Conservation (phyloP, 306 rosid species). For the Ochetophila trinervis region DNA sequence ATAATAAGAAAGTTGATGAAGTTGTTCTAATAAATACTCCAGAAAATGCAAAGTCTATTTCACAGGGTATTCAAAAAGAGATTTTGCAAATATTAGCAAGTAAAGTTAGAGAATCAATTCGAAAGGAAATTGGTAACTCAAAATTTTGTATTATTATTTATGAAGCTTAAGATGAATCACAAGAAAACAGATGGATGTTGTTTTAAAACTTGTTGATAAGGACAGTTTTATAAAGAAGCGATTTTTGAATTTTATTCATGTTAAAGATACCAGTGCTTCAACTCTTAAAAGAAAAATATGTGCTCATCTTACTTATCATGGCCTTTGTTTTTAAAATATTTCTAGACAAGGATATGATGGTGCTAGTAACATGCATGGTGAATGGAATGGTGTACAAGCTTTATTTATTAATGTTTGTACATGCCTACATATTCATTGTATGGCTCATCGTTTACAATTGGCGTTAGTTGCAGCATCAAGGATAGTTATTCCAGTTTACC, state of each 20-base stretch:
- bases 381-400: slow-evolving; percentile 4
- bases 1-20: neutral
- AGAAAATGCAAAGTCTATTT: neutral
- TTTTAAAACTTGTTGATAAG: neutral
- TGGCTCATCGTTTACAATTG: slow-evolving; percentile 1
- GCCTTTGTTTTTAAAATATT: neutral
- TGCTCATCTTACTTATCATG: neutral
- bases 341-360: slow-evolving; percentile 5
- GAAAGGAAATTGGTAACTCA: neutral
- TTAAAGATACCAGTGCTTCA: neutral
- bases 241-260: slow-evolving; percentile 1
- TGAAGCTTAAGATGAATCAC: neutral
- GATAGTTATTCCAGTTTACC: neutral
- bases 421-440: slow-evolving; percentile 14
- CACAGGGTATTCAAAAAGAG: neutral
- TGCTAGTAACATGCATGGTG: slow-evolving; percentile 2
- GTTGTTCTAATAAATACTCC: neutral
- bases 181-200: neutral
- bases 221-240: neutral
- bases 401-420: slow-evolving; percentile 5
- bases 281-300: neutral
- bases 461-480: slow-evolving; percentile 1
- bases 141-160: slow-evolving; percentile 6
- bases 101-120: neutral
- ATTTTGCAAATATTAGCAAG: neutral